A percentile compares a stretch with the other conserved stretches of the same genome.
phyloP scores from a whole-genome alignment of 179 eudicot species.

The Silene coronaria region DNA sequence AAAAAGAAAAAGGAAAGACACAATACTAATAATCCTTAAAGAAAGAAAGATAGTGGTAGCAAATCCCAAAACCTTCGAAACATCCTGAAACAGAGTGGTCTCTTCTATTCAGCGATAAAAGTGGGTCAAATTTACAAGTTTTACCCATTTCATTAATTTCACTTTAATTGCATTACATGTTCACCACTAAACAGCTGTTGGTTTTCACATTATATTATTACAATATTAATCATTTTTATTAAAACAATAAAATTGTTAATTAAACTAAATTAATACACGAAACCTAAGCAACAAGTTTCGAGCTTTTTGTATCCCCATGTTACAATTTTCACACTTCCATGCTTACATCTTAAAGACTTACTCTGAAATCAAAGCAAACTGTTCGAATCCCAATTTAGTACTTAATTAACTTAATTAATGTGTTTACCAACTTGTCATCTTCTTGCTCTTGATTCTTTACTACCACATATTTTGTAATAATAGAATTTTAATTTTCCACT shows the following conservation, averaged over 20 bases:
- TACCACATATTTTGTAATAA: not conserved
- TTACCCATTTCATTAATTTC: not conserved
- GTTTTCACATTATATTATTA: too few species aligned
- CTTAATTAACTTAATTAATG: not conserved
- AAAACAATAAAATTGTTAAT: too few species aligned
- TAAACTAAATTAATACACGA: not conserved
- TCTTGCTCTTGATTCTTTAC: not conserved
- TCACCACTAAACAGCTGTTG: too few species aligned
- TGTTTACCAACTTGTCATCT: not conserved
- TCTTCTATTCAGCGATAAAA: not conserved
- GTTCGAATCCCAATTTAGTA: not conserved
- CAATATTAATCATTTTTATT: too few species aligned
- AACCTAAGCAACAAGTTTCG: not conserved
- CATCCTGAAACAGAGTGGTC: not conserved
- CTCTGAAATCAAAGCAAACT: not conserved
- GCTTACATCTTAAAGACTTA: not conserved
- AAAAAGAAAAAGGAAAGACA: too few species aligned
- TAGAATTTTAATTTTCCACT: not conserved
- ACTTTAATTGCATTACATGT: not conserved
- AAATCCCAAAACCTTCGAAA: not conserved
- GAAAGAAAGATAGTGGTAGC: not conserved
- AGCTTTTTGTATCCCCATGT: not conserved
- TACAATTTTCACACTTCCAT: not conserved
- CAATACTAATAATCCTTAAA: not conserved
- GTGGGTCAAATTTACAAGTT: not conserved